Percentiles rank a stretch among this genome's conserved stretches.
phyloP scores from a whole-genome alignment of 2,329 filamentous ascomycete species.

The Alternaria infectoria region DNA sequence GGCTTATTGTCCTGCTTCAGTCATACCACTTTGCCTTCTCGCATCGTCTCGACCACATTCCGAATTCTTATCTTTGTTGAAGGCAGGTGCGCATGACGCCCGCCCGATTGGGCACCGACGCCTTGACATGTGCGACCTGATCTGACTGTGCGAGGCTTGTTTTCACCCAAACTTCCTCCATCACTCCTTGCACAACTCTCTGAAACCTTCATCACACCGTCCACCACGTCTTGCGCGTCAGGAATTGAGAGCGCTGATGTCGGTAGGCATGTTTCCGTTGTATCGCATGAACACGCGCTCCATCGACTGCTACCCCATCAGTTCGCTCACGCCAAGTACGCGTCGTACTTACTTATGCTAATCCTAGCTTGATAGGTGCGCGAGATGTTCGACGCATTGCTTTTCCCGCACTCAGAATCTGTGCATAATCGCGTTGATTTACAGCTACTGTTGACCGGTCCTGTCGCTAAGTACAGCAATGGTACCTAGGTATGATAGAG shows the following conservation, averaged over 20 bases:
- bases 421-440: not conserved
- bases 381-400: not conserved
- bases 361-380: not conserved
- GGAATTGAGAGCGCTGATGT: not conserved
- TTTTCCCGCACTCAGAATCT: not conserved
- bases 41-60: not conserved
- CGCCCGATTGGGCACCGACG: slow-evolving; percentile 24
- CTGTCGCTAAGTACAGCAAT: too few species aligned
- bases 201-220: slow-evolving; percentile 23
- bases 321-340: not conserved
- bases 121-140: slow-evolving; percentile 25
- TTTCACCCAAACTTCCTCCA: slow-evolving; percentile 4
- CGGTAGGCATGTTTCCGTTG: not conserved
- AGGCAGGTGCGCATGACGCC: slow-evolving; percentile 17
- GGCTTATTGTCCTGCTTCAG: not conserved
- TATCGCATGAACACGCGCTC: not conserved
- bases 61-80: slow-evolving; percentile 21
- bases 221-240: not conserved
- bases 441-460: not conserved
- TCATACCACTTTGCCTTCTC: not conserved
- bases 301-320: not conserved
- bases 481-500: too few species aligned
- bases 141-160: slow-evolving; percentile 19
- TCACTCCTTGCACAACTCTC: slow-evolving; percentile 19
- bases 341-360: not conserved